Percentiles rank a stretch among this genome's conserved stretches.
phyloP scores from a whole-genome alignment of 2,329 filamentous ascomycete genomes.

The Colletotrichum incanum region DNA sequence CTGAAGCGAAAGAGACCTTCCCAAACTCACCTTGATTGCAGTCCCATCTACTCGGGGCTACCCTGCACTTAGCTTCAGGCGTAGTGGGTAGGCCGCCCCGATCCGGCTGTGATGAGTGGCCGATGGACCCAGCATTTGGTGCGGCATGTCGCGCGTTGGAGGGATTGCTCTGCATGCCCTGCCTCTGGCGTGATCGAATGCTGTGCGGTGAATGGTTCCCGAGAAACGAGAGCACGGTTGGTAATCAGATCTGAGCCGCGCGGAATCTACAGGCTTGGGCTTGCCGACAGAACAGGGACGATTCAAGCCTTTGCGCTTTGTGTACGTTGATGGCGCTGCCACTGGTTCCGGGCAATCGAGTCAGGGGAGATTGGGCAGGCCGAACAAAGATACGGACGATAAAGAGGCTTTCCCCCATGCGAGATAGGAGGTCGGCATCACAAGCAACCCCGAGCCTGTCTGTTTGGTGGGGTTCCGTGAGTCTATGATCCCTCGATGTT shows the following conservation, averaged over 20 bases:
- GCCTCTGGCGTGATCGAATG: conserved; percentile 44
- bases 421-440: conserved; percentile 38
- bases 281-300: conserved; percentile 8
- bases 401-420: conserved; percentile 21
- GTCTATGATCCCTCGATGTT: conserved; percentile 44
- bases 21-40: conserved; percentile 41
- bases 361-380: conserved; percentile 27
- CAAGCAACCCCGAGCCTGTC: conserved; percentile 38
- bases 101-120: conserved; percentile 37
- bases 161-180: conserved; percentile 39
- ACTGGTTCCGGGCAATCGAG: conserved; percentile 21
- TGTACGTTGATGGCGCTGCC: conserved; percentile 35
- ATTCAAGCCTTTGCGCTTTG: conserved; percentile 19
- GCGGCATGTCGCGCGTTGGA: conserved; percentile 39
- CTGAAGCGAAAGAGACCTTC: conserved; percentile 26
- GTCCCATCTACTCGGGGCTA: conserved; percentile 38
- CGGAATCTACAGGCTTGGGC: conserved; percentile 8
- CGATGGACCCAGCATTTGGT: conserved; percentile 35
- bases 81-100: conserved; percentile 34
- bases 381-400: conserved; percentile 41
- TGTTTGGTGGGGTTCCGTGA: conserved; percentile 37
- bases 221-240: conserved; percentile 23
- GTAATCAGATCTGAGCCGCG: conserved; percentile 39
- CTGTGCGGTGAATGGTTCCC: conserved; percentile 31
- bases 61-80: conserved; percentile 41